phyloP scores from a whole-genome alignment of 2,329 filamentous ascomycete species.

The Xylaria sp. region DNA sequence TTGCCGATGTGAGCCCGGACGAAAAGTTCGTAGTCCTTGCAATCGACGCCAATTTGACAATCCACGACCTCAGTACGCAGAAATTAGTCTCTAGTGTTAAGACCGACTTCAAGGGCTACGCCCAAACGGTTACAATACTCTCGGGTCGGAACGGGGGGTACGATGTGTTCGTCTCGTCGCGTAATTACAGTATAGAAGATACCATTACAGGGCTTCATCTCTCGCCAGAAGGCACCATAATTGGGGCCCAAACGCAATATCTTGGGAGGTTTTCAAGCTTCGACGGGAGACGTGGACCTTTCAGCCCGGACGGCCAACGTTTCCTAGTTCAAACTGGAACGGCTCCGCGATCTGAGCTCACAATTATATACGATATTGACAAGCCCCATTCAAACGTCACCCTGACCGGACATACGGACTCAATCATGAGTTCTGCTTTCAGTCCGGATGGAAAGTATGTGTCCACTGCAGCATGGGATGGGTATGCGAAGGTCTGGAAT shows the following conservation, averaged over 20 bases:
- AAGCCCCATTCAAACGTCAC: constrained; percentile 12
- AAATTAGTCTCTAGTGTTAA: background rate
- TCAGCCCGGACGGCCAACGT: constrained; percentile 2
- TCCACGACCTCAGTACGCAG: background rate
- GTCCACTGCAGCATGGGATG: background rate
- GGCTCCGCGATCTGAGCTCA: background rate
- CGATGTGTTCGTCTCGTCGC: background rate
- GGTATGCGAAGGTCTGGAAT: background rate
- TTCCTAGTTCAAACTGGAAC: background rate
- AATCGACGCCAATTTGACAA: background rate
- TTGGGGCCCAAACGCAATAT: constrained; percentile 2
- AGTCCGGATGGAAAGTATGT: background rate
- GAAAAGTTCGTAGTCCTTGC: constrained; percentile 2
- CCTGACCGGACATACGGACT: background rate
- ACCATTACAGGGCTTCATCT: background rate
- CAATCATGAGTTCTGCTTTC: background rate
- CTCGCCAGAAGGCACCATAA: background rate
- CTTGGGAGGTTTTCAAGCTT: background rate
- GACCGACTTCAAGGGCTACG: background rate
- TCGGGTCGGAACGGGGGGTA: constrained; percentile 1
- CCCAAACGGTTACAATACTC: background rate
- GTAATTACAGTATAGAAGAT: background rate
- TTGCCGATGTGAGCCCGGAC: constrained; percentile 1
- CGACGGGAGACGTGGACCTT: background rate
- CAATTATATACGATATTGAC: constrained; percentile 6